Conservation (phyloP, 306 rosid species). For the Rosa rugosa region DNA sequence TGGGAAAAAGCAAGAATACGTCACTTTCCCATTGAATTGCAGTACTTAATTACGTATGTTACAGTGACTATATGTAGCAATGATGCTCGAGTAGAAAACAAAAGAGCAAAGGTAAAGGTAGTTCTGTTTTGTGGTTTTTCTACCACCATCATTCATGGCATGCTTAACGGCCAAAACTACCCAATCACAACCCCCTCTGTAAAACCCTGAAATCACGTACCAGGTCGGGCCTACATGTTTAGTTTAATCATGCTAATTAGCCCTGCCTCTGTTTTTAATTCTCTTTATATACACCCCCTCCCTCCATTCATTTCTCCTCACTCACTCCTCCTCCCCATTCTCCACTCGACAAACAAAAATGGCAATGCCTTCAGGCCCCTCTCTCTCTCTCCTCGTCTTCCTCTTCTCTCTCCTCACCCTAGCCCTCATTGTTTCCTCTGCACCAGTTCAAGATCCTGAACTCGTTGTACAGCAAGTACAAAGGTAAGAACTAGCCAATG, state of each 20-base stretch:
- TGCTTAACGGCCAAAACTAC: conserved; percentile 84
- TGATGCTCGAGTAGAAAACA: background rate
- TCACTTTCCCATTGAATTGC: background rate
- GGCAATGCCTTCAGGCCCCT: conserved; percentile 33
- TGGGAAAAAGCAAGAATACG: background rate
- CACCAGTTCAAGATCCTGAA: conserved; percentile 60
- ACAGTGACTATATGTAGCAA: background rate
- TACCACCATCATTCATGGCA: conserved; percentile 45
- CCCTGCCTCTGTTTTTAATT: conserved; percentile 27
- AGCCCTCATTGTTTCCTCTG: conserved; percentile 52
- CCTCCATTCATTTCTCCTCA: conserved; percentile 18
- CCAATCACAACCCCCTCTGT: conserved; percentile 45
- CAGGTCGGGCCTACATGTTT: conserved; percentile 57
- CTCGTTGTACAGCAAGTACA: conserved; percentile 56
- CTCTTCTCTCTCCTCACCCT: conserved; percentile 47
- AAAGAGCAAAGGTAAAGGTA: background rate
- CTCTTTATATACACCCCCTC: conserved; percentile 61
- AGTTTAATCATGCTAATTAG: conserved; percentile 67
- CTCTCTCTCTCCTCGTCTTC: conserved; percentile 25
- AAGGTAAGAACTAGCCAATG: conserved; percentile 48
- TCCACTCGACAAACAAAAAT: conserved; percentile 30
- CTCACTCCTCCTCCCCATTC: background rate
- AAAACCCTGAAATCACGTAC: conserved; percentile 69
- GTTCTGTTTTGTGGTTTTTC: background rate
- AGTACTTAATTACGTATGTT: background rate